A percentile compares a stretch with the other conserved stretches of the same genome.
Conservation (phyloP, 2,329 filamentous ascomycete species). For the Sclerotinia minor region DNA sequence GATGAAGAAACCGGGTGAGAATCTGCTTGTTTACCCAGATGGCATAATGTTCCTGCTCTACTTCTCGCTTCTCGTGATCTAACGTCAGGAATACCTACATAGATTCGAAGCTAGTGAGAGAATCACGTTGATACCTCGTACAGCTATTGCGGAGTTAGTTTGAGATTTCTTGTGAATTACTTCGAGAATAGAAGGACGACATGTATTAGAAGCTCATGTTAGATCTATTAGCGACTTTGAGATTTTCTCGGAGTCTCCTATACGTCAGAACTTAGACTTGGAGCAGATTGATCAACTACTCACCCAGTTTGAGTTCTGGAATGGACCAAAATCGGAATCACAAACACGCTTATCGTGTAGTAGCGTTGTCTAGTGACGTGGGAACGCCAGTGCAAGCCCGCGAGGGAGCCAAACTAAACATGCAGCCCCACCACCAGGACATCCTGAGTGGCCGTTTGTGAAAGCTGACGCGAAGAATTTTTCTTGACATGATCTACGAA, state of each 20-base stretch:
- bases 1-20: background rate
- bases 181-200: background rate
- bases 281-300: background rate
- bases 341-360: background rate
- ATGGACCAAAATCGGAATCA: background rate
- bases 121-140: background rate
- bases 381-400: background rate
- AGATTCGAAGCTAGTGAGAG: background rate
- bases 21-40: background rate
- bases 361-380: slow-evolving; percentile 5
- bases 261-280: background rate
- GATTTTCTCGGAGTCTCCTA: background rate
- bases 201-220: background rate
- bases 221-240: background rate
- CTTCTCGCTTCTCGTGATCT: background rate
- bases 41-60: background rate
- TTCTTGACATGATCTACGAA: slow-evolving; percentile 4
- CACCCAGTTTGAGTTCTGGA: background rate
- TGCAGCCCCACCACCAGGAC: slow-evolving; percentile 9
- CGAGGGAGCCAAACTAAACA: background rate
- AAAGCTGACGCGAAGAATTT: slow-evolving; percentile 15
- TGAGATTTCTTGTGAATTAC: background rate
- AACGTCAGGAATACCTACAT: background rate
- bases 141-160: background rate
- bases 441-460: background rate